Percentiles rank a stretch among this genome's conserved stretches.
Evolutionary conservation across 257 asterid species (phyloP).

Genomic region (Penstemon davidsonii): DNA sequence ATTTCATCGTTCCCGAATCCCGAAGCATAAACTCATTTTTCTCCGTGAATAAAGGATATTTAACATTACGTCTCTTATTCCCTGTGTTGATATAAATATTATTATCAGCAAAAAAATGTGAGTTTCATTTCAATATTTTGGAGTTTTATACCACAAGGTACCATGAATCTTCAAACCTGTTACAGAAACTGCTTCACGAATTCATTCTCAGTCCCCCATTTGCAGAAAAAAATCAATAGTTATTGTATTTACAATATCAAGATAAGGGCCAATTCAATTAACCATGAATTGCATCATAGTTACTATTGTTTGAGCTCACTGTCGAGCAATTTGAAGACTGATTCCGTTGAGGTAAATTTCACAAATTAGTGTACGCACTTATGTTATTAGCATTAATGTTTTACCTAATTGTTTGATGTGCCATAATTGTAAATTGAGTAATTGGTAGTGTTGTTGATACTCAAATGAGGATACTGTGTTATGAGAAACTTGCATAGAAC

Average conservation of each 20-base stretch:
- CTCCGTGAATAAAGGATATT: too few relatives aligned
- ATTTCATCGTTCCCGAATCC: too few relatives aligned
- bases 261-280: constrained; percentile 22
- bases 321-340: constrained; percentile 31
- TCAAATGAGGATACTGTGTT: not conserved
- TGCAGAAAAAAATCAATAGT: constrained; percentile 1
- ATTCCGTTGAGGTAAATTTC: constrained; percentile 28
- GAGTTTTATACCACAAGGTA: not conserved
- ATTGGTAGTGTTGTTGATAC: not conserved
- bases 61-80: too few relatives aligned
- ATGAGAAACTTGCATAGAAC: too few relatives aligned
- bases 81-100: too few relatives aligned
- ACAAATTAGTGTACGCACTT: not conserved
- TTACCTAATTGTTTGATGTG: not conserved
- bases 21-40: too few relatives aligned
- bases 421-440: not conserved
- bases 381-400: not conserved
- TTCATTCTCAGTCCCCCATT: constrained; percentile 25
- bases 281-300: constrained; percentile 21
- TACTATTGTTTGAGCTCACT: constrained; percentile 16
- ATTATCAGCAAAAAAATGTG: too few relatives aligned
- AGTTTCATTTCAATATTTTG: too few relatives aligned
- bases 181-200: constrained; percentile 23
- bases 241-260: constrained; percentile 22
- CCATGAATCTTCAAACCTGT: constrained; percentile 37